phyloP scores from a whole-genome alignment of 192 early-diverging fungal genomes.

The Lobulomyces angularis region DNA sequence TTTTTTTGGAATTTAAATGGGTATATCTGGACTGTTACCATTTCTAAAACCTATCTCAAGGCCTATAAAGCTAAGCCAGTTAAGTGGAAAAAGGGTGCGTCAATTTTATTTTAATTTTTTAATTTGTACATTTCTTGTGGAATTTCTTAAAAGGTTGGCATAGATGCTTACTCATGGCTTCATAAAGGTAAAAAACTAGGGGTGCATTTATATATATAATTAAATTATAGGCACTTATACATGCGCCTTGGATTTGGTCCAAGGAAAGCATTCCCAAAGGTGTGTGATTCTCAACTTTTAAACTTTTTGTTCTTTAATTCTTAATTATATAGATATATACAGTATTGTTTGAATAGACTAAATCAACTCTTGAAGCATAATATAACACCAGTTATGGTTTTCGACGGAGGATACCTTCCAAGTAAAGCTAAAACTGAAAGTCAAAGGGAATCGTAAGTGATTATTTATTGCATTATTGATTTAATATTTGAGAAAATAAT shows the following conservation, averaged over 20 bases:
- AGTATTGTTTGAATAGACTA: conserved; percentile 67
- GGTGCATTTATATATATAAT: neutral
- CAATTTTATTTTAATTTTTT: no score
- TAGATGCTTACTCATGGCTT: conserved; percentile 96
- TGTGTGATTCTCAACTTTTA: conserved; percentile 8
- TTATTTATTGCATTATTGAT: neutral
- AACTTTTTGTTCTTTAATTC: neutral
- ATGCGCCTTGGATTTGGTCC: conserved; percentile 70
- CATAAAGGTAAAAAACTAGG: conserved; percentile 2
- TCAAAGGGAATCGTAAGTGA: conserved; percentile 43
- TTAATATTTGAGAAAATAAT: no score
- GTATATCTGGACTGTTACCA: conserved; percentile 79
- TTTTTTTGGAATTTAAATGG: no score
- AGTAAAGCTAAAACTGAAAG: conserved; percentile 66
- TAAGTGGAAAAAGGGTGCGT: conserved; percentile 50
- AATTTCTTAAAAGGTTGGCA: conserved; percentile 37
- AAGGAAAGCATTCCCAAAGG: conserved; percentile 56
- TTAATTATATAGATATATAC: conserved; percentile 52
- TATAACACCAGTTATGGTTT: conserved; percentile 77
- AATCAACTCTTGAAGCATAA: conserved; percentile 57
- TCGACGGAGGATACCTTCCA: conserved; percentile 84
- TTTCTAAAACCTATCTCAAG: conserved; percentile 61
- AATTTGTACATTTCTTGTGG: neutral
- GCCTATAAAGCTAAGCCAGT: conserved; percentile 55
- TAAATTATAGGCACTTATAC: conserved; percentile 68